These are phyloP conservation scores for Neoboletus brunneissimus DNA, from an alignment of 768 basidiomycete species.

Conservation along the genomic window DNA sequence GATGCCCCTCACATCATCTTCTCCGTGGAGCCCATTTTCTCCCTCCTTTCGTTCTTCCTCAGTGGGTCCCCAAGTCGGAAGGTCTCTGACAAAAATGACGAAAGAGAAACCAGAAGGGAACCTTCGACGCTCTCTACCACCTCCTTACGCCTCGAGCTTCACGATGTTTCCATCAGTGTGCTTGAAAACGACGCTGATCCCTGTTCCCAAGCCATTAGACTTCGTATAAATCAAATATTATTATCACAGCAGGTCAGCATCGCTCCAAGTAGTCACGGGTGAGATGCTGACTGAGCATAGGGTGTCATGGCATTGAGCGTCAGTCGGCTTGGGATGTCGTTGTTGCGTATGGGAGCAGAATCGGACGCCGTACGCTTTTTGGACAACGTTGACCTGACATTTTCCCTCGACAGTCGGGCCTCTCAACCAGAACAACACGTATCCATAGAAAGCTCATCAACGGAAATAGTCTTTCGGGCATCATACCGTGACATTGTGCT, in stretches of 20 bases:
- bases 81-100: constrained; percentile 10
- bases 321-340: constrained; percentile 86
- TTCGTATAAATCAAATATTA: constrained; percentile 81
- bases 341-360: constrained; percentile 81
- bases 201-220: constrained; percentile 81
- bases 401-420: constrained; percentile 81
- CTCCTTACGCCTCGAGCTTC: constrained; percentile 82
- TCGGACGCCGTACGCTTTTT: constrained; percentile 87
- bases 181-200: constrained; percentile 79
- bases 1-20: constrained; percentile 94
- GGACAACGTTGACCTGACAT: constrained; percentile 86
- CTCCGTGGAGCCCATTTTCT: constrained; percentile 86
- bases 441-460: constrained; percentile 75
- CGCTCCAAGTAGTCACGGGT: background rate
- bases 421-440: constrained; percentile 72
- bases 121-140: constrained; percentile 25
- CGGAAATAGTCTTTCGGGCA: constrained; percentile 89
- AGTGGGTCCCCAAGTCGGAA: constrained; percentile 43
- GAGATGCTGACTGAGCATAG: constrained; percentile 39
- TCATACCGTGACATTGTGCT: constrained; percentile 92
- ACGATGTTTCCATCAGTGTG: constrained; percentile 84
- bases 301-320: constrained; percentile 79
- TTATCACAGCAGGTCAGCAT: constrained; percentile 83
- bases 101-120: constrained; percentile 14
- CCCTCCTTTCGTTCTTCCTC: constrained; percentile 81